Base-by-base conservation (phyloP, 1,284 basidiomycete genomes). In the Irpex lacteus region DNA sequence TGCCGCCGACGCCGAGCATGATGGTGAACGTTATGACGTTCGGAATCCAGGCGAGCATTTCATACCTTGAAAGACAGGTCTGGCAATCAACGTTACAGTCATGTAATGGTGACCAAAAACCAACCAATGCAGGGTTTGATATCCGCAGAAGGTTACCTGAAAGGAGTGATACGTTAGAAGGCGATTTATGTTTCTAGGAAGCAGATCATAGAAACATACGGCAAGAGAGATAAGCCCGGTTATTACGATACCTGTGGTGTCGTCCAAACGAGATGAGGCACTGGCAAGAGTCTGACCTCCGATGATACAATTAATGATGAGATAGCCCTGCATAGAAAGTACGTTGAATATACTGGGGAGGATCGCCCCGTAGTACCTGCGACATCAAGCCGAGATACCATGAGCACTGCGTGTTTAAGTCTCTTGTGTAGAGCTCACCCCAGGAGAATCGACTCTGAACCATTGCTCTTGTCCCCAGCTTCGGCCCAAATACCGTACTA, bases 221-320 rank as follows among this genome's bases (percentile, higher is more conserved):
- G 82, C 78, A 26, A 95, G 79, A 0, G 89, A 86, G 37, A 93
- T 82, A 32, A 91, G 65, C 1, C 85, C 80, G 34, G 94, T 90
- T 63, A 95, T 88, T 15, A 92, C 88, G 65, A 95, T 95, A 0
- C 94, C 94, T 5, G 91, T 62, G 0, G 84, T 81, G 55, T 81
- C 81, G 63, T 80, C 69, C 15, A 86, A 69, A 61, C 78, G 77
- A 18, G 75, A 72, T 52, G 84, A 88, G 6, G 87, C 85, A 40
- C 86, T 83, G 2, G 86, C 83, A 52, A 94, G 76, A 0, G 87
- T 85, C 72, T 93, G 90, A 0, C 90, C 92, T 5, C 90, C 91
- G 60, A 91, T 80, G 69, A 94, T 92, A 59, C 82, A 85, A 70
- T 90, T 90, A 62, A 95, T 75, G 56, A 91, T 84, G 60, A 90